These are phyloP conservation scores for Mortierella sp. DNA, from an alignment of 371 early-diverging fungal genomes.

Conservation along the genomic window DNA sequence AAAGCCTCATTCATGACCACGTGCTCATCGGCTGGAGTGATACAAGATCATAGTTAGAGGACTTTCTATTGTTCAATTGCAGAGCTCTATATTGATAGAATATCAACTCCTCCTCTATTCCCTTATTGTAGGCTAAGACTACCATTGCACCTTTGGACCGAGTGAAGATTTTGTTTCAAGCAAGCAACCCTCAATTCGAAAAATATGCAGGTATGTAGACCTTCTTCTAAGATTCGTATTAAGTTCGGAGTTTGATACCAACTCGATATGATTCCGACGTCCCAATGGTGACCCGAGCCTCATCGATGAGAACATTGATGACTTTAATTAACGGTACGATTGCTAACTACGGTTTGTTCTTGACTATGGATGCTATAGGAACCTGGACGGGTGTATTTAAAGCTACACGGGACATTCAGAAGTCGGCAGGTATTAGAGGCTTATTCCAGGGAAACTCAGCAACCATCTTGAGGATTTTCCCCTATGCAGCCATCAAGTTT, in stretches of 20 bases:
- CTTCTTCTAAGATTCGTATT: not conserved
- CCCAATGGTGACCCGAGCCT: too few species aligned
- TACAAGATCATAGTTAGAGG: not conserved
- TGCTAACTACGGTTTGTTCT: not conserved
- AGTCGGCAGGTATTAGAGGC: conserved; percentile 79
- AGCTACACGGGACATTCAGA: conserved; percentile 83
- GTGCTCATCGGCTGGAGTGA: not conserved
- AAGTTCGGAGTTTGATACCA: not conserved
- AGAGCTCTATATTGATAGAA: too few species aligned
- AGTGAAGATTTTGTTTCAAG: conserved; percentile 98
- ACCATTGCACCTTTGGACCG: conserved; percentile 96
- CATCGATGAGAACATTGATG: too few species aligned
- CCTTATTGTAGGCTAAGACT: conserved; percentile 82
- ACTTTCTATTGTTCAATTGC: too few species aligned
- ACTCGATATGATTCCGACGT: too few species aligned
- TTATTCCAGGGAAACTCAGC: conserved; percentile 97
- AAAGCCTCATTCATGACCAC: too few species aligned
- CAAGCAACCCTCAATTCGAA: conserved; percentile 87
- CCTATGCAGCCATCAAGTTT: conserved; percentile 97
- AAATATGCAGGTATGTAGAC: conserved; percentile 79
- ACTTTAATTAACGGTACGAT: too few species aligned
- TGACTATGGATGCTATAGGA: conserved; percentile 62
- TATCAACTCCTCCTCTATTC: not conserved
- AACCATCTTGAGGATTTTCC: conserved; percentile 93
- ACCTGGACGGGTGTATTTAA: conserved; percentile 88